These are phyloP conservation scores for Macadamia tetraphylla DNA, from an alignment of 164 flowering plant species.

Conservation along the genomic window DNA sequence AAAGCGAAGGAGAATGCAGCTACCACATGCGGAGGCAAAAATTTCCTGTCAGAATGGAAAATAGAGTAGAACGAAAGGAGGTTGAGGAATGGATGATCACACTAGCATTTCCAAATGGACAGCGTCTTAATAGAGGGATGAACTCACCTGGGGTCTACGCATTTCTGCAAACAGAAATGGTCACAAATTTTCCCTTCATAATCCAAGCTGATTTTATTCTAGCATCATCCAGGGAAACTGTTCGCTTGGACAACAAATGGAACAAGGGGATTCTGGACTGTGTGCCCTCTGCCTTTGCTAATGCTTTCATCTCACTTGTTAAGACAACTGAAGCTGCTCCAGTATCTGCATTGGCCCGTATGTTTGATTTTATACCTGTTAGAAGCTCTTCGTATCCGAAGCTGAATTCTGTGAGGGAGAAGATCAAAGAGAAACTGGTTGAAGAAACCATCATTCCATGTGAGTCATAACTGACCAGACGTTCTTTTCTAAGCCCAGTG, in stretches of 20 bases:
- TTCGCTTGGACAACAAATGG: slow-evolving; percentile 46
- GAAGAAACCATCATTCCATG: slow-evolving; percentile 44
- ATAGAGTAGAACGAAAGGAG: slow-evolving; percentile 40
- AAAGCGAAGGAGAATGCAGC: slow-evolving; percentile 28
- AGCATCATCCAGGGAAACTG: slow-evolving; percentile 50
- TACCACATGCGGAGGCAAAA: slow-evolving; percentile 67
- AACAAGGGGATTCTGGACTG: slow-evolving; percentile 54
- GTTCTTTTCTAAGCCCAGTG: slow-evolving; percentile 44
- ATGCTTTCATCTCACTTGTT: slow-evolving; percentile 40
- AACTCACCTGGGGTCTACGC: slow-evolving; percentile 51
- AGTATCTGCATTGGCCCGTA: slow-evolving; percentile 24
- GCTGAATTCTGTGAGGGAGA: slow-evolving; percentile 37
- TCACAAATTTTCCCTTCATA: slow-evolving; percentile 54
- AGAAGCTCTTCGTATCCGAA: slow-evolving; percentile 24
- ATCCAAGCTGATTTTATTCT: slow-evolving; percentile 46
- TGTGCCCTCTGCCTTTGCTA: slow-evolving; percentile 47
- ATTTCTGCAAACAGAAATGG: slow-evolving; percentile 63
- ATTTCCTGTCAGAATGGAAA: slow-evolving; percentile 43
- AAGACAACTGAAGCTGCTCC: slow-evolving; percentile 37
- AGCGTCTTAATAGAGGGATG: slow-evolving; percentile 38
- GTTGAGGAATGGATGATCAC: slow-evolving; percentile 49
- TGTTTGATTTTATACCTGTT: slow-evolving; percentile 44
- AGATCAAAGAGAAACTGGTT: slow-evolving; percentile 29
- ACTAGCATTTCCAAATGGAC: slow-evolving; percentile 48
- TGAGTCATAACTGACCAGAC: slow-evolving; percentile 33